Base-by-base conservation (phyloP, 176 grass and related monocot genomes). In the Triticum dicoccoides region DNA sequence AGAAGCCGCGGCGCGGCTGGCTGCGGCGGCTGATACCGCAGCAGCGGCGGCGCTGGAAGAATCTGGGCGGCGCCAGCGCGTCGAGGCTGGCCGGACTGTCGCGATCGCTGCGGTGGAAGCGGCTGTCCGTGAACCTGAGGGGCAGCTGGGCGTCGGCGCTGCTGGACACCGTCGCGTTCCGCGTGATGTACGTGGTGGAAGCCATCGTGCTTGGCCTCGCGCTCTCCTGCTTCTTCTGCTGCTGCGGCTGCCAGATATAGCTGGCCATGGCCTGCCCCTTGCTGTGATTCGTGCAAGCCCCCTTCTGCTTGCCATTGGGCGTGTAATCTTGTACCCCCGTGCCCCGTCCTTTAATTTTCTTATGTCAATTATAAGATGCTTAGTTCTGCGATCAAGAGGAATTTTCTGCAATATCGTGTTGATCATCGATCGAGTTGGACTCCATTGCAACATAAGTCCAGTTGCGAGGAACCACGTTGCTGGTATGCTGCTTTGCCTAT, bases 171-270 rank as follows among this genome's bases (percentile, higher is more conserved):
- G 78, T 95, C 54, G 47, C 90, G 45, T 98, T 94, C 87, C 86
- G 80, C 56, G 61, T 98, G 21, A 84, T 98, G 82, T 98, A 92
- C 85, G 94, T 83, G 37, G 45, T 91, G 29, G 96, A 98, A 66
- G 93, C 93, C 68, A 82, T 95, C 12, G 89, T 98, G 75, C 96
- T 98, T 14, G 93, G 94, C 13, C 84, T 90, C 56, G 92, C 93
- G 10, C 85, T 98, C 47, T 93, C 89, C 11, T 92, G 91, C 93
- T 98, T 98, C 93, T 95, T 88, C 86, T 89, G 92, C 83, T 98
- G 93, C 87, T 98, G 93, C 52, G 96, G 96, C 18, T 98, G 96
- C 86, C 89, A 92, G 56, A 83, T 98, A 73, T 90, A 65, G 11
- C 5, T 68, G 52, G 17, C 2, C 32, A 21, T 45, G 4, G 1